Evolutionary conservation across 2,329 filamentous ascomycete genomes (phyloP).

Genomic region (Sclerotinia borealis): DNA sequence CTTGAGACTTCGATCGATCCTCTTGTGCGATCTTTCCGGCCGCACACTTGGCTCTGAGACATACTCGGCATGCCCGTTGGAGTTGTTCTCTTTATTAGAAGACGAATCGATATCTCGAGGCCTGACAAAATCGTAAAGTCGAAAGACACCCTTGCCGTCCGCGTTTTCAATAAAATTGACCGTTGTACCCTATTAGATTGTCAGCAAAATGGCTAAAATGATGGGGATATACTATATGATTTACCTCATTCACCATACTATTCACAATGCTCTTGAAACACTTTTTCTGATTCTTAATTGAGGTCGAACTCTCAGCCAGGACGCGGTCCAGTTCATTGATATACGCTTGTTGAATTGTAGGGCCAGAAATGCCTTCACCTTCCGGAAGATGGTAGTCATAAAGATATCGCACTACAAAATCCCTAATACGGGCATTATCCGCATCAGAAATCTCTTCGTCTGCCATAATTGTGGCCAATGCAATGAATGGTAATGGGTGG

Average conservation of each 20-base stretch:
- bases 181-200: neutral
- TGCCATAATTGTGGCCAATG: neutral
- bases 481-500: neutral
- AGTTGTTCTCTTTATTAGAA: neutral
- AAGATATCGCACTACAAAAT: neutral
- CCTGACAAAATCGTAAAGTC: neutral
- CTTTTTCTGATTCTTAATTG: neutral
- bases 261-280: neutral
- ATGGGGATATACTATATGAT: neutral
- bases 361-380: neutral
- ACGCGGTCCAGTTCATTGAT: constrained; percentile 2
- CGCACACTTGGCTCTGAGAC: too few relatives aligned
- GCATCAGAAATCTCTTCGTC: neutral
- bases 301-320: neutral
- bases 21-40: neutral
- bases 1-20: neutral
- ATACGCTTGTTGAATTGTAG: neutral
- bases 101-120: neutral
- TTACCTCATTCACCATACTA: neutral
- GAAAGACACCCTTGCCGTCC: neutral
- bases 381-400: neutral
- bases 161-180: neutral
- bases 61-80: neutral
- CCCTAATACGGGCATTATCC: neutral
- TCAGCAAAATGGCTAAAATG: neutral